Evolutionary conservation across 495 filamentous ascomycete genomes (phyloP), one percentile per base, ranked within the genome.

Genomic region (Neurospora sp.): DNA sequence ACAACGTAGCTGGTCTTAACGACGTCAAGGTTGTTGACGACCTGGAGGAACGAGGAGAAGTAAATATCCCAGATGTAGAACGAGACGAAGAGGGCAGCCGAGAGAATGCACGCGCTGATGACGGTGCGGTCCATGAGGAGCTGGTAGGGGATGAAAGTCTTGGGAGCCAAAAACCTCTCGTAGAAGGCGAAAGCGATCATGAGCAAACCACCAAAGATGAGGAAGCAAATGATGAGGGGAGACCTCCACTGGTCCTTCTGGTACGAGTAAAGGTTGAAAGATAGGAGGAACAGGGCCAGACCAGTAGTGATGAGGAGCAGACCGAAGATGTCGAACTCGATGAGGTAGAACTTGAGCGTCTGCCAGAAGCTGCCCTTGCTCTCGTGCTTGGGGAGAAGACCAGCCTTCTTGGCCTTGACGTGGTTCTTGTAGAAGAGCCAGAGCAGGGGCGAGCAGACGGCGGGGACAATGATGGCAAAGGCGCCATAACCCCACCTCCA

Each of bases 51-150:
- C 39, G 88, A 89, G 72, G 80, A 83, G 82, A 90, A 91, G 80
- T 88, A 91, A 59, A 83, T 82, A 77, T 91, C 86, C 90, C 90
- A 94, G 75, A 86, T 88, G 79, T 88, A 89, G 80, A 88, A 92
- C 59, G 85, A 87, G 80, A 93, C 81, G 74, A 89, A 90, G 9
- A 91, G 75, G 5, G 83, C 75, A 6, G 81, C 83, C 7, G 87
- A 81, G 8, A 90, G 80, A 20, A 88, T 69, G 72, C 86, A 89
- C n/a, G 90, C 88, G 31, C 89, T 89, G 0, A 91, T 73, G 38
- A 92, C 87, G 69, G 90, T 92, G 45, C 89, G 89, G 71, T 91
- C 86, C 71, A 78, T 85, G 70, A 93, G 81, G 3, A 92, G 82
- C 40, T 86, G 80, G 77, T 86, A 90, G 22, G 85, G 84, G 47